phyloP scores from a whole-genome alignment of 805 yeast genomes.

The Ogataea trehaloabstinens region DNA sequence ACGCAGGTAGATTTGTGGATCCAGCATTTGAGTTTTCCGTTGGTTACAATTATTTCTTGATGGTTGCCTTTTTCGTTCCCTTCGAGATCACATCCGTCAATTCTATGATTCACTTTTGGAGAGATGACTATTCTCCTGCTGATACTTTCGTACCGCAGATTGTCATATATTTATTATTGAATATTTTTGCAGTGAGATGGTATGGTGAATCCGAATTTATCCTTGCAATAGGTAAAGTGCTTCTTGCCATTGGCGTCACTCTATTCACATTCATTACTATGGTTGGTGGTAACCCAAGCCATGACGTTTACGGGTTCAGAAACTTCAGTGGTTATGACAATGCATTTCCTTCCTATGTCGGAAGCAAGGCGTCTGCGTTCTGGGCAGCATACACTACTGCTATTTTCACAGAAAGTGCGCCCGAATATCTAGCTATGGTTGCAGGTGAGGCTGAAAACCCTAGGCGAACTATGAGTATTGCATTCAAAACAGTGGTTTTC shows the following conservation, averaged over 20 bases:
- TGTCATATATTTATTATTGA: slow-evolving; percentile 59
- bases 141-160: slow-evolving; percentile 66
- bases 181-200: slow-evolving; percentile 67
- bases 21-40: slow-evolving; percentile 71
- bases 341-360: slow-evolving; percentile 54
- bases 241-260: slow-evolving; percentile 73
- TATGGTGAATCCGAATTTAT: slow-evolving; percentile 86
- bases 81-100: slow-evolving; percentile 81
- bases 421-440: slow-evolving; percentile 80
- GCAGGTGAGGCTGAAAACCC: slow-evolving; percentile 72
- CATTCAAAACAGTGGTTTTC: slow-evolving; percentile 71
- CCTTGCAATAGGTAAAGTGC: slow-evolving; percentile 69
- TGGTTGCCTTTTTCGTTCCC: slow-evolving; percentile 76
- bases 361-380: slow-evolving; percentile 64
- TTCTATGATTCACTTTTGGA: slow-evolving; percentile 78
- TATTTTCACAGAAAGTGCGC: slow-evolving; percentile 73
- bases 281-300: slow-evolving; percentile 84
- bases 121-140: slow-evolving; percentile 71
- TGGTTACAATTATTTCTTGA: slow-evolving; percentile 78
- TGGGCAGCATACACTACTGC: slow-evolving; percentile 68
- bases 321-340: slow-evolving; percentile 24
- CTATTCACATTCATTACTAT: slow-evolving; percentile 75
- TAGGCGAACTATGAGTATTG: slow-evolving; percentile 69
- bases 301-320: slow-evolving; percentile 37
- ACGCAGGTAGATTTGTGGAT: slow-evolving; percentile 75